Evolutionary conservation across 2,329 filamentous ascomycete species (phyloP).

Genomic region (Monilinia polystroma): DNA sequence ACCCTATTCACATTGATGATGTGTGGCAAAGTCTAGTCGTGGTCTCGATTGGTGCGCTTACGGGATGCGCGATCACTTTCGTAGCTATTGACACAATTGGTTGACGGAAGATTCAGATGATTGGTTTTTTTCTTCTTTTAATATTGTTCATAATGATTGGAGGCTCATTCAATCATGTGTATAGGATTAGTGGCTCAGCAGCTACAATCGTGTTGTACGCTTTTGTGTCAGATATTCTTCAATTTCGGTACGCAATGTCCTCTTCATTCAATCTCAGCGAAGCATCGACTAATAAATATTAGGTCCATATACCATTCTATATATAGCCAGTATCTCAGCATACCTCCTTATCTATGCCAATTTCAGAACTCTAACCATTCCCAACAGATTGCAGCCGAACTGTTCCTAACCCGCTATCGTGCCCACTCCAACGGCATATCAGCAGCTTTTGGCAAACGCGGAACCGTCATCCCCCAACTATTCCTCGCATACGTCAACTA

Average conservation of each 20-base stretch:
- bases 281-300: background rate
- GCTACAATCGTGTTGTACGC: constrained; percentile 41
- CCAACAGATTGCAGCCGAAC: constrained; percentile 47
- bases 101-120: constrained; percentile 31
- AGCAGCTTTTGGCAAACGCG: constrained; percentile 59
- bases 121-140: constrained; percentile 33
- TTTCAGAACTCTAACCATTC: background rate
- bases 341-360: constrained; percentile 33
- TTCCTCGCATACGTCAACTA: too few relatives aligned
- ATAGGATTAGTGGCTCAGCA: constrained; percentile 40
- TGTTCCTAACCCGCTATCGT: constrained; percentile 50
- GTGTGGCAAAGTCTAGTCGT: constrained; percentile 31
- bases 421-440: constrained; percentile 63
- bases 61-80: constrained; percentile 29
- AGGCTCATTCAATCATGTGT: constrained; percentile 38
- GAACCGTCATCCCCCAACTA: constrained; percentile 45
- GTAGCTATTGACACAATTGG: constrained; percentile 31
- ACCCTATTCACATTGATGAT: constrained; percentile 26
- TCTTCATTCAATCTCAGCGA: background rate
- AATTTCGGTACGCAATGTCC: constrained; percentile 42
- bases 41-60: constrained; percentile 30
- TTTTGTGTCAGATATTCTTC: constrained; percentile 49
- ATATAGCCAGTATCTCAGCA: constrained; percentile 39
- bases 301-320: constrained; percentile 25
- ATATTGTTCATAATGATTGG: constrained; percentile 33